phyloP scores from a whole-genome alignment of 2,329 filamentous ascomycete species.

The Tolypocladium album region DNA sequence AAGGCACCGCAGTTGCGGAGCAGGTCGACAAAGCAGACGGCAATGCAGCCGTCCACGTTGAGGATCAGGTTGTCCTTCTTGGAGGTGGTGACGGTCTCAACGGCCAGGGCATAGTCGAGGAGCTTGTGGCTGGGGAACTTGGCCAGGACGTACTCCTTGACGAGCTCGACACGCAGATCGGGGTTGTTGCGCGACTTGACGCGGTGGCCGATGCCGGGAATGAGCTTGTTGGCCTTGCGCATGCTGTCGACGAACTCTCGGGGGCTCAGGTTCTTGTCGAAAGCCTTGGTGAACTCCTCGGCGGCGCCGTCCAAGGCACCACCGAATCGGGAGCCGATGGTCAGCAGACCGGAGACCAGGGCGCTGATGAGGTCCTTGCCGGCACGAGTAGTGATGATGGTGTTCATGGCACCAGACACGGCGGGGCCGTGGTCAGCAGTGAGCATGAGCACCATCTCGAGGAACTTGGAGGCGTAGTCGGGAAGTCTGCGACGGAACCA shows the following conservation, averaged over 20 bases:
- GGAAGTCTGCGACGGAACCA: slow-evolving; percentile 99
- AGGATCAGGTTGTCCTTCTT: slow-evolving; percentile 99
- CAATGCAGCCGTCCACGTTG: slow-evolving; percentile 96
- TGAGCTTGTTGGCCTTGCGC: slow-evolving; percentile 99
- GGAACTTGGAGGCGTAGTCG: slow-evolving; percentile 93
- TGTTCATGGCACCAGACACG: slow-evolving; percentile 99
- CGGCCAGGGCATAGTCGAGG: slow-evolving; percentile 95
- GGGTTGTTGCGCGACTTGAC: slow-evolving; percentile 99
- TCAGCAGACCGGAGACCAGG: slow-evolving; percentile 91
- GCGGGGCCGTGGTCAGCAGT: slow-evolving; percentile 98
- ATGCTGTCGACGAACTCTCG: slow-evolving; percentile 98
- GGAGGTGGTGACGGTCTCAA: slow-evolving; percentile 95
- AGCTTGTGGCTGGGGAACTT: slow-evolving; percentile 98
- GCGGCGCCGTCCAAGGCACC: slow-evolving; percentile 96
- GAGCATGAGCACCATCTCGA: slow-evolving; percentile 99
- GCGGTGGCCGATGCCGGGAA: slow-evolving; percentile 97
- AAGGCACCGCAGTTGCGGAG: slow-evolving; percentile 97
- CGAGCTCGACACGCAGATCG: slow-evolving; percentile 96
- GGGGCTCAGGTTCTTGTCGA: slow-evolving; percentile 94
- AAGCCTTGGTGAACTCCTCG: slow-evolving; percentile 96
- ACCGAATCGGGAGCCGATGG: slow-evolving; percentile 96
- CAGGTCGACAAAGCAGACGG: slow-evolving; percentile 97
- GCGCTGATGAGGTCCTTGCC: slow-evolving; percentile 97
- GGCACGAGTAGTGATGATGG: slow-evolving; percentile 98
- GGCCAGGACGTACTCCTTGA: slow-evolving; percentile 97